Evolutionary conservation across 192 early-diverging fungal genomes (phyloP), one percentile per base, ranked within the genome.

Genomic region (Coemansia sp.): DNA sequence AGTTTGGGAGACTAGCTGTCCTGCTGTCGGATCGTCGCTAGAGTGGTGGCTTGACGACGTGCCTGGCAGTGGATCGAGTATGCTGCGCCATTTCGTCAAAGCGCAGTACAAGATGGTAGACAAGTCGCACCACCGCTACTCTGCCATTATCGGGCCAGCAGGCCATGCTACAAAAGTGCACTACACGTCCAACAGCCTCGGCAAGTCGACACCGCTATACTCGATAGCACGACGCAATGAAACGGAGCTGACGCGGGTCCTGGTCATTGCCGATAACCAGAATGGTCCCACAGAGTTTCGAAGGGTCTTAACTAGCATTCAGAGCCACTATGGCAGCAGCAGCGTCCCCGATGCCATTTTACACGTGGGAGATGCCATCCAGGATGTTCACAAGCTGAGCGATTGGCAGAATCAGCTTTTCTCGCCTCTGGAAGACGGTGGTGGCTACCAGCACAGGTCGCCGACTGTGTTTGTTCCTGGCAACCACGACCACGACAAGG

Each of bases 401-500:
- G 86, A 90, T 62, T 92, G 90, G 90, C 88, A 92, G 43, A 86
- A 77, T 1, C 88, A 92, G 62, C 80, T 90, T 63, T 82, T 82
- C 28, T 79, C 85, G 56, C 90, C 90, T 8, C 41, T 92, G 28
- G 86, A 86, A 1, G 70, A 85, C 38, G 77, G 75, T n/a, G 71
- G 68, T 62, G 72, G 64, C 13, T 72, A 86, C n/a, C 81, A 75
- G 0, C 89, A 90, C 70, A 73, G 52, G 0, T 75, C 77, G 8
- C 88, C 90, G 3, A 39, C 88, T 33, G 87, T 90, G 47, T 90
- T 89, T 76, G 86, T 85, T 10, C 90, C 89, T 18, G 90, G 90
- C 21, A 92, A 92, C 70, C 90, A 92, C 59, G 90, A 92, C 55
- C 85, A 84, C 59, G 90, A 92, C 72, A 76, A 77, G 47, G 53